These are phyloP conservation scores for Phylloporus scabripes DNA, from an alignment of 768 basidiomycete genomes.

Conservation along the genomic window DNA sequence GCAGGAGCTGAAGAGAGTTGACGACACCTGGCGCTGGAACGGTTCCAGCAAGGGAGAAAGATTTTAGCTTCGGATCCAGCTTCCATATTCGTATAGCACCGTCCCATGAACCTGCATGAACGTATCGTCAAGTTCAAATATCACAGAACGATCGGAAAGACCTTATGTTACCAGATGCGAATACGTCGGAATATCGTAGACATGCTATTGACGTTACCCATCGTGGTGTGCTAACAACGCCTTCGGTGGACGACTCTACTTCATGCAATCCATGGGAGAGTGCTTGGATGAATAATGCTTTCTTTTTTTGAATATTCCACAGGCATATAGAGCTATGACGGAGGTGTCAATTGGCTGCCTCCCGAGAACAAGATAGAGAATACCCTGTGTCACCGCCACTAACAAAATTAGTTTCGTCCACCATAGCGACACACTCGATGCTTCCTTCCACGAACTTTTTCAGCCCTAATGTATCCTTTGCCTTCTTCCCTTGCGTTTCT, in stretches of 20 bases:
- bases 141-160: background rate
- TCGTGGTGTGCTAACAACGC: constrained; percentile 68
- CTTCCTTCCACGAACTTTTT: constrained; percentile 78
- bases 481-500: constrained; percentile 34
- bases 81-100: constrained; percentile 89
- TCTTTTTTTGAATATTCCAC: constrained; percentile 92
- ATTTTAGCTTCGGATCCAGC: constrained; percentile 70
- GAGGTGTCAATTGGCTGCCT: background rate
- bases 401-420: constrained; percentile 90
- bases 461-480: constrained; percentile 19
- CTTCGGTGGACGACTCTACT: constrained; percentile 65
- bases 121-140: constrained; percentile 2
- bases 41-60: constrained; percentile 62
- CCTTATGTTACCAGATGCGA: constrained; percentile 69
- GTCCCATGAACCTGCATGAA: constrained; percentile 81
- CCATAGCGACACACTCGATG: constrained; percentile 88
- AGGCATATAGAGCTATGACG: constrained; percentile 68
- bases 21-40: constrained; percentile 72
- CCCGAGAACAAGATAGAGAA: constrained; percentile 18
- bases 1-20: constrained; percentile 83
- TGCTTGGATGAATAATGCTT: constrained; percentile 82
- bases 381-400: constrained; percentile 97
- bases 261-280: constrained; percentile 86
- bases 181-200: constrained; percentile 83
- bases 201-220: constrained; percentile 88